Conservation (phyloP, 805 yeast genomes). For the Saturnispora hagleri region DNA sequence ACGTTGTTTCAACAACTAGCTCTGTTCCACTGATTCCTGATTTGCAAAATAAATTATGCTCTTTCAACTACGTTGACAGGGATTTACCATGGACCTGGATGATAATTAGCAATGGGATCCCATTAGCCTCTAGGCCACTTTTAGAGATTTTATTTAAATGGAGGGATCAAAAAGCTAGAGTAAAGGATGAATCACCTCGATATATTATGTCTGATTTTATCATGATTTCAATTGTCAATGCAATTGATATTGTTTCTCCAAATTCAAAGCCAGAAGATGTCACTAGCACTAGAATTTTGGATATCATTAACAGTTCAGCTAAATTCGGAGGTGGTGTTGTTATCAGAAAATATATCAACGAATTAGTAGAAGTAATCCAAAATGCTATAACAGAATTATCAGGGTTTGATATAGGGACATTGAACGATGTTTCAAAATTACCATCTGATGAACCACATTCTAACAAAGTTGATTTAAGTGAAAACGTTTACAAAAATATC, state of each 20-base stretch:
- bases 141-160: constrained; percentile 61
- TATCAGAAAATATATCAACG: constrained; percentile 48
- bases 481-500: constrained; percentile 15
- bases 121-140: constrained; percentile 41
- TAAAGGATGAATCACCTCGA: constrained; percentile 74
- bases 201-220: constrained; percentile 78
- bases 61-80: constrained; percentile 32
- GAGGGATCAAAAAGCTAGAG: constrained; percentile 74
- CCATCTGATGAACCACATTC: constrained; percentile 14
- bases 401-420: constrained; percentile 21
- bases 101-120: constrained; percentile 57
- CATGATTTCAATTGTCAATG: constrained; percentile 44
- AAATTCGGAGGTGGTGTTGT: constrained; percentile 30
- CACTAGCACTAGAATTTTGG: constrained; percentile 44
- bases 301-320: constrained; percentile 37
- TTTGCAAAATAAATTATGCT: constrained; percentile 29
- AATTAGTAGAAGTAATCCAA: constrained; percentile 49
- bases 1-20: constrained; percentile 23
- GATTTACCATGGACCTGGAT: constrained; percentile 61
- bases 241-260: constrained; percentile 14
- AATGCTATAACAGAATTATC: constrained; percentile 26
- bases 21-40: constrained; percentile 23
- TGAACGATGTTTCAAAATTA: constrained; percentile 26
- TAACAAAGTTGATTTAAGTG: constrained; percentile 13
- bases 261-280: constrained; percentile 38